Percentiles rank a stretch among this genome's conserved stretches.
phyloP scores from a whole-genome alignment of 345 rosid species.

The Brassica incana region DNA sequence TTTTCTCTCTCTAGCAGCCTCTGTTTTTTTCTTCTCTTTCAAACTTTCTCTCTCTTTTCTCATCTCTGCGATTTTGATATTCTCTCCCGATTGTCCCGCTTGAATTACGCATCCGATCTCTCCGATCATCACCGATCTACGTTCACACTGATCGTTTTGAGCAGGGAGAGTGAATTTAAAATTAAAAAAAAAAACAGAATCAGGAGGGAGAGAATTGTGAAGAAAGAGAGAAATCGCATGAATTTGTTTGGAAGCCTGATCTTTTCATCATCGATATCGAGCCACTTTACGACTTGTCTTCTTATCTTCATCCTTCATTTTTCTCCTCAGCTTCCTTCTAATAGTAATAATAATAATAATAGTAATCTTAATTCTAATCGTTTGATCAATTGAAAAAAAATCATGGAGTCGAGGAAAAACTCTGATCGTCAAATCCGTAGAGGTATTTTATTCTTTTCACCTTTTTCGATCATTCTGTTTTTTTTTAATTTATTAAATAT shows the following conservation, averaged over 20 bases:
- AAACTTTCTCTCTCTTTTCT: conserved; percentile 29
- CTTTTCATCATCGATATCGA: conserved; percentile 57
- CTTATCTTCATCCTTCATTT: conserved; percentile 75
- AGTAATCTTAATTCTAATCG: conserved; percentile 25
- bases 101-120: conserved; percentile 15
- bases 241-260: conserved; percentile 90
- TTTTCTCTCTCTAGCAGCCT: conserved; percentile 28
- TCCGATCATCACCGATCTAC: conserved; percentile 30
- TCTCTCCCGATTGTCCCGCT: conserved; percentile 6
- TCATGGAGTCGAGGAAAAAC: conserved; percentile 69
- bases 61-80: conserved; percentile 13
- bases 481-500: not conserved
- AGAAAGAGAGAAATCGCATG: conserved; percentile 67
- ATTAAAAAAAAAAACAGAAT: not conserved
- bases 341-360: conserved; percentile 24
- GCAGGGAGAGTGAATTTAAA: conserved; percentile 20
- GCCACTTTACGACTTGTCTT: conserved; percentile 76
- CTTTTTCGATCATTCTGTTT: not conserved
- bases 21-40: not conserved
- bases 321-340: conserved; percentile 65
- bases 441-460: conserved; percentile 46
- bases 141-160: conserved; percentile 7
- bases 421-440: conserved; percentile 72
- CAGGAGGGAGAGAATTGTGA: not conserved
- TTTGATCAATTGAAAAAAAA: conserved; percentile 23